A percentile compares a stretch with the other conserved stretches of the same genome.
These are phyloP conservation scores for Petrea volubilis DNA, from an alignment of 257 asterid species.

Conservation along the genomic window DNA sequence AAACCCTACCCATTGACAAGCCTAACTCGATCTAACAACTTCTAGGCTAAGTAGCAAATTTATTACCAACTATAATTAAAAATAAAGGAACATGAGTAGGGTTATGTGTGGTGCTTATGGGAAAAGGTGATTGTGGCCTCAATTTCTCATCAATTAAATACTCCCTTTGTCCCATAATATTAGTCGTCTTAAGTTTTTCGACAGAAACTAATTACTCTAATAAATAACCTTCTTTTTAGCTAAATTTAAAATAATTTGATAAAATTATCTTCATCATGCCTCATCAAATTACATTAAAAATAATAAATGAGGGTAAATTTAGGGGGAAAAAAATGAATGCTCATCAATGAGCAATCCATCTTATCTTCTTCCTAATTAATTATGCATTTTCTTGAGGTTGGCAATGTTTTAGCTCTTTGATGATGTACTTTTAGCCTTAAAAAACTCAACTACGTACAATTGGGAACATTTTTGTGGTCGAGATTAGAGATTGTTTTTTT, in stretches of 20 bases:
- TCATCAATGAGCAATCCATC: neutral
- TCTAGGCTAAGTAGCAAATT: neutral
- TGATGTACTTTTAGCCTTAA: conserved; percentile 8
- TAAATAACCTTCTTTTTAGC: too few species aligned
- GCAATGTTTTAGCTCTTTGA: conserved; percentile 7
- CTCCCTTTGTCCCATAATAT: too few species aligned
- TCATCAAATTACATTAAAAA: too few species aligned
- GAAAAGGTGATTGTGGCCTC: neutral
- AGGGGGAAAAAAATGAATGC: too few species aligned
- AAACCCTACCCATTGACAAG: too few species aligned
- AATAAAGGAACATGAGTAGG: neutral
- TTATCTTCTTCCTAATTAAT: conserved; percentile 16
- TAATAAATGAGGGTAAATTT: too few species aligned
- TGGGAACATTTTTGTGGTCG: conserved; percentile 1
- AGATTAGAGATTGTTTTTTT: neutral
- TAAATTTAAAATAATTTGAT: too few species aligned
- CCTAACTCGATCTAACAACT: neutral
- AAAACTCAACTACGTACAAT: neutral
- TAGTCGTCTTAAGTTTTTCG: too few species aligned
- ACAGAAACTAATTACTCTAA: too few species aligned
- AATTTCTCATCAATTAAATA: too few species aligned
- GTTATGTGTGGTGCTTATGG: neutral
- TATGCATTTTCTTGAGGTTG: conserved; percentile 8
- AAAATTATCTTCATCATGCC: too few species aligned
- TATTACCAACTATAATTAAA: neutral